These are phyloP conservation scores for Monotropa hypopitys DNA, from an alignment of 179 eudicot genomes.

Conservation along the genomic window DNA sequence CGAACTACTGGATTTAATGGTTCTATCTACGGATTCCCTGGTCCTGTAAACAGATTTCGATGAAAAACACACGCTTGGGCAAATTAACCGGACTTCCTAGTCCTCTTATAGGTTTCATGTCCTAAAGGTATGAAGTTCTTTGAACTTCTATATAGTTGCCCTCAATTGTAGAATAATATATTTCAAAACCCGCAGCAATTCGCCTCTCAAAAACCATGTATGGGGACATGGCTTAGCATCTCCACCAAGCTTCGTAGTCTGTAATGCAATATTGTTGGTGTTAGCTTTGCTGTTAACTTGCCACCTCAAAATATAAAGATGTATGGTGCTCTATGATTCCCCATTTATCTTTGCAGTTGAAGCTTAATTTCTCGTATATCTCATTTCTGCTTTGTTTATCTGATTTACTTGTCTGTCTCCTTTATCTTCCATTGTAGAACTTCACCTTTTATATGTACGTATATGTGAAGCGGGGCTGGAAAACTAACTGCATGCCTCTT, in stretches of 20 bases:
- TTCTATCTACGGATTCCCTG: too few relatives aligned
- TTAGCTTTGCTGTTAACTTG: background rate
- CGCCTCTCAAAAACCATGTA: too few relatives aligned
- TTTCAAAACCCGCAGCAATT: too few relatives aligned
- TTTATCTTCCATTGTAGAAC: background rate
- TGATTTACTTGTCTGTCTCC: background rate
- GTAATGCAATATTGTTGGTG: background rate
- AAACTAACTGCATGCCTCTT: constrained; percentile 1
- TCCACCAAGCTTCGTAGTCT: background rate
- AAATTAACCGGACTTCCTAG: too few relatives aligned
- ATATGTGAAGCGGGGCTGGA: background rate
- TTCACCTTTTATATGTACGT: background rate
- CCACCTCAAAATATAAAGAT: background rate
- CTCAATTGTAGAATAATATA: too few relatives aligned
- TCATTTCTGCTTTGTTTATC: background rate
- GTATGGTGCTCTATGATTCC: background rate
- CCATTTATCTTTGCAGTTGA: background rate
- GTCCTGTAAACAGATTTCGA: too few relatives aligned
- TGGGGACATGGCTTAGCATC: background rate
- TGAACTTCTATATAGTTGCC: too few relatives aligned
- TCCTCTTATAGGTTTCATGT: too few relatives aligned
- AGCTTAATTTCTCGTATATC: background rate
- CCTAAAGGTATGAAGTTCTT: too few relatives aligned
- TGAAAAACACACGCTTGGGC: too few relatives aligned
- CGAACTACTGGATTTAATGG: too few relatives aligned